phyloP scores from a whole-genome alignment of 2,329 filamentous ascomycete species.

The Fusarium protoensiforme region DNA sequence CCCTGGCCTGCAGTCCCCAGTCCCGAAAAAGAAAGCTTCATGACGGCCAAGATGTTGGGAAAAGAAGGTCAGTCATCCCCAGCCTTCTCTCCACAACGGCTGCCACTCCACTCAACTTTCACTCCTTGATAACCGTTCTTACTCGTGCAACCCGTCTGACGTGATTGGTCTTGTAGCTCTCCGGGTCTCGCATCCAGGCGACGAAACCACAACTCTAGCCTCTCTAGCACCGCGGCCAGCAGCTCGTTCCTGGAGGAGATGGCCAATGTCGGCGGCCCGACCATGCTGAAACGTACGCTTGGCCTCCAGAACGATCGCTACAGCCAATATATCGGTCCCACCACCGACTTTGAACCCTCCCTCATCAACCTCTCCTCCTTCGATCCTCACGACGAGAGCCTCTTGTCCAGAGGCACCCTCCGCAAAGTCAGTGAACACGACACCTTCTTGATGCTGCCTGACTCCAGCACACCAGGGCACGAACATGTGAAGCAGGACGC shows the following conservation, averaged over 20 bases:
- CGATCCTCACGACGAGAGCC: conserved; percentile 83
- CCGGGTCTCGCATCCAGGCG: conserved; percentile 63
- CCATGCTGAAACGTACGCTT: conserved; percentile 74
- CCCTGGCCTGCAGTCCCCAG: conserved; percentile 79
- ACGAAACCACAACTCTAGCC: conserved; percentile 65
- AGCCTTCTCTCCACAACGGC: conserved; percentile 17
- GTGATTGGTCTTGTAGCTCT: conserved; percentile 64
- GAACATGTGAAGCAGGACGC: conserved; percentile 76
- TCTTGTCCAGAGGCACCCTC: conserved; percentile 74
- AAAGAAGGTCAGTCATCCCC: conserved; percentile 72
- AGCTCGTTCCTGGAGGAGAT: conserved; percentile 75
- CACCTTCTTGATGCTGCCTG: conserved; percentile 83
- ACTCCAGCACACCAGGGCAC: conserved; percentile 76
- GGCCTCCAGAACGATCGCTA: conserved; percentile 82
- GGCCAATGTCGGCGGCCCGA: conserved; percentile 75
- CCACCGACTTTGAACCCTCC: conserved; percentile 85
- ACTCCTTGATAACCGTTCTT: conserved; percentile 35
- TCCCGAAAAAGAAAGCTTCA: conserved; percentile 84
- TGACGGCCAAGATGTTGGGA: conserved; percentile 71
- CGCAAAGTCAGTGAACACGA: conserved; percentile 81
- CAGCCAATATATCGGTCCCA: conserved; percentile 85
- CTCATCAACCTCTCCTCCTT: conserved; percentile 84
- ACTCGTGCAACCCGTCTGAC: conserved; percentile 52
- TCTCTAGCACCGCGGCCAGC: conserved; percentile 71
- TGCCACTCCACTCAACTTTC: conserved; percentile 32